Percentiles rank a stretch among this genome's conserved stretches.
Evolutionary conservation across 805 yeast genomes (phyloP).

Genomic region (Wilhelminamyces savonicus): DNA sequence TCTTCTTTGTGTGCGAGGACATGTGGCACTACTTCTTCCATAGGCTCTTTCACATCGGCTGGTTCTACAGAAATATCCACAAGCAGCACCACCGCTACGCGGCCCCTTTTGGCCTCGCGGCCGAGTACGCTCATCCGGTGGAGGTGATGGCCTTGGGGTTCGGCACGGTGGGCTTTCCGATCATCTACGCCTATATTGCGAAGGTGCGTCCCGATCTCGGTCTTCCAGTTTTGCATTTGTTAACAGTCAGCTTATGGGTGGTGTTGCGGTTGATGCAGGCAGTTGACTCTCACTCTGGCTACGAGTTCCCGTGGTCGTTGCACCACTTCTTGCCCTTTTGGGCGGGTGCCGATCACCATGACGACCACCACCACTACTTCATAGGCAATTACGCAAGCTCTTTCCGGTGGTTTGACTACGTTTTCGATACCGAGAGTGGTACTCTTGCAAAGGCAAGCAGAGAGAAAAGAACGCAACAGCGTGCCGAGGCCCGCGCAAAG

Average conservation of each 20-base stretch:
- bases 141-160: conserved; percentile 88
- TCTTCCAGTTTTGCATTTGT: conserved; percentile 57
- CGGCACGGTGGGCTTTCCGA: conserved; percentile 96
- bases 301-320: conserved; percentile 95
- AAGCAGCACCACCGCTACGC: conserved; percentile 98
- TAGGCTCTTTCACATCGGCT: conserved; percentile 81
- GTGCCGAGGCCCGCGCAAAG: conserved; percentile 39
- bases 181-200: conserved; percentile 71
- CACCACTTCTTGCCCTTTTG: conserved; percentile 91
- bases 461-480: conserved; percentile 55
- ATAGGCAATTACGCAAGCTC: conserved; percentile 93
- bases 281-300: conserved; percentile 95
- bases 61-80: conserved; percentile 87
- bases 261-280: conserved; percentile 89
- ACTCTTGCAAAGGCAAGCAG: conserved; percentile 23
- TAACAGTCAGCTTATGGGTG: conserved; percentile 89
- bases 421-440: conserved; percentile 86
- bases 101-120: conserved; percentile 95
- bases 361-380: conserved; percentile 93
- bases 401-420: conserved; percentile 94
- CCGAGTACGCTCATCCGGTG: conserved; percentile 95
- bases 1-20: conserved; percentile 85
- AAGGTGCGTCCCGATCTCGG: conserved; percentile 21
- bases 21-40: conserved; percentile 97
- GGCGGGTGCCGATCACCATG: conserved; percentile 99